Evolutionary conservation across 2,329 filamentous ascomycete species (phyloP), one percentile per base, ranked within the genome.

Genomic region (Calonectria montana): DNA sequence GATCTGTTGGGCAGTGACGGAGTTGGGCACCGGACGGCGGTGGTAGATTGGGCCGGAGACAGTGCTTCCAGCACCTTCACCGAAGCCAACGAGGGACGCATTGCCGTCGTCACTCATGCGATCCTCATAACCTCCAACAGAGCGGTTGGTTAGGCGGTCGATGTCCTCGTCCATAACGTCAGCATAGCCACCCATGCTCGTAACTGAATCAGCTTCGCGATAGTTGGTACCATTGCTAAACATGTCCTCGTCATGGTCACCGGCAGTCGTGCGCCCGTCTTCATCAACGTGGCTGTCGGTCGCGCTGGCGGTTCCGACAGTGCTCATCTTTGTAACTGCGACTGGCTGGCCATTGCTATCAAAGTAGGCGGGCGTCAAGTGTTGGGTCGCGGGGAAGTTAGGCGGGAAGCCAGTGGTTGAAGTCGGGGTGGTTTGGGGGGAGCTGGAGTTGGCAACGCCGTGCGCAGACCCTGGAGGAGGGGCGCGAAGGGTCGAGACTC

Each of bases 221-320:
- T 88, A 89, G 77, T 89, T 89, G 39, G 89, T 89, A 73, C 91
- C 91, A 78, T 91, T 93, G 83, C 92, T 94, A 83, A 93, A 88
- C 82, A 93, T 90, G 80, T 94, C 93, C 74, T 92, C 92, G 78
- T 90, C 88, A 25, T 83, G 83, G 41, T 89, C 89, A 77, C 92
- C 92, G 39, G 83, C 81, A 45, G 82, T 90, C 65, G 89, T 88
- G 48, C 84, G 81, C 31, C 83, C 83, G 69, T 88, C 89, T 78
- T 91, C 91, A 62, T 88, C 91, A 6, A 87, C 84, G 73, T 91
- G 86, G 76, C 93, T 95, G 69, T 93, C 94, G 0, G 96, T 98
- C 2, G 96, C 96, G 76, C 94, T 96, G 31, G 96, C 96, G 59
- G 93, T 94, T 70, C 96, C 96, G 27, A 98, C 96, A 0, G 96